Evolutionary conservation across 2,329 filamentous ascomycete species (phyloP), one percentile per base, ranked within the genome.

Genomic region (Ceratocystis diversiconidia): DNA sequence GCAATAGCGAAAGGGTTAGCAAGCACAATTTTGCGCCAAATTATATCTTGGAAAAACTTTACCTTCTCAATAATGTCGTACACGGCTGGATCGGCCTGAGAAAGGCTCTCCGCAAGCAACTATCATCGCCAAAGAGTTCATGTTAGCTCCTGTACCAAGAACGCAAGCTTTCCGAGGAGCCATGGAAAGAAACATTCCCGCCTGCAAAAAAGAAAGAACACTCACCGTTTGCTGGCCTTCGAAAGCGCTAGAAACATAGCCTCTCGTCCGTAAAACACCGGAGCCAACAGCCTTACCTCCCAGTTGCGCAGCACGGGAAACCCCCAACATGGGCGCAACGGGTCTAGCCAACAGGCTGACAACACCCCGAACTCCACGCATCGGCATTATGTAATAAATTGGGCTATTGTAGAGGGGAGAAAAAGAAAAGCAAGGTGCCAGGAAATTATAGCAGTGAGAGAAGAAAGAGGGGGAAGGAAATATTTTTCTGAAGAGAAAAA

Each of bases 51-150:
- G 5, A 61, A 25, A 68, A 4, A 15, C 32, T 76, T 72, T 77
- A 95, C 91, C 82, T 91, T 92, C 76, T 95, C 88, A 71, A 97
- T 85, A 72, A 97, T 96, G 64, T 89, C 85, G 74, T 86, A 95
- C 70, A 97, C 87, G 62, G 85, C 80, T 57, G 92, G 90, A 75
- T 97, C 94, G 70, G 90, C 90, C 72, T 94, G 83, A 73, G 91
- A 82, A 63, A 99, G 82, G 73, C 88, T 81, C 66, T 88, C 82
- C 60, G 88, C 84, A 64, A 99, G 85, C 65, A 96, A 79, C 91
- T 96, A 70, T 60, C 52, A 46, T 28, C 15, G 55, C 52, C 15
- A 43, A 44, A 46, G 19, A 19, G 44, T 12, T n/a, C 46, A 32
- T 36, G 61, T 46, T 65, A 70, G 69, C 32, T n/a, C 19, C 25